Base-by-base conservation (phyloP, 257 asterid genomes). In the Solanum megistacrolobum region DNA sequence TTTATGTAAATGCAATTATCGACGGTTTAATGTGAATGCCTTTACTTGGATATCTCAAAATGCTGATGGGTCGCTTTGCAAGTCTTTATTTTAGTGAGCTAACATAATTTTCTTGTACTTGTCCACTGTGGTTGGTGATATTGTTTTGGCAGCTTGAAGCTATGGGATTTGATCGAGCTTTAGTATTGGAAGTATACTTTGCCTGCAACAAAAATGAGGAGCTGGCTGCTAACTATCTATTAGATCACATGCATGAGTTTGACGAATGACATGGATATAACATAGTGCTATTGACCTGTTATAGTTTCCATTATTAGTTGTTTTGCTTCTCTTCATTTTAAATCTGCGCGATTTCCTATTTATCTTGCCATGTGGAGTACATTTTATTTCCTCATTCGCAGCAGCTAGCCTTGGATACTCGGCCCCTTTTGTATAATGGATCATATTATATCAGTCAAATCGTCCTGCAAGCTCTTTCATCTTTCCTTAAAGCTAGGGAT, bases 121-220 rank as follows among this genome's bases (percentile, higher is more conserved):
- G 36, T 39, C 58, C 9, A 41, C 31, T 78, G 32, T 5, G 39
- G 66, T 21, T 73, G 21, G 55, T 73, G 58, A 87, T 85, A 35
- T 88, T 84, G 87, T 81, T 65, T 91, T 90, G 87, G 95, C 97
- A 96, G 98, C 98, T 96, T 71, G 97, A 95, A 91, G 98, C 96
- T 52, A 93, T 96, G 98, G 99, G 98, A 32, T 96, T 95, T 83
- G 97, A 95, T 87, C 94, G 95, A 41, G 94, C 94, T 82, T 88
- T 95, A 93, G 99, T 94, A 48, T 88, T 96, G 95, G 95, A 95
- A 91, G 99, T 96, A 76, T 96, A 83, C 86, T 95, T 96, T 52
- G 98, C 99, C 36, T 96, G 98, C 97, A 96, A 96, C 98, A 96
- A 94, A 93, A 94, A 96, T 4, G 99, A 96, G 92, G 98, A 96